These are phyloP conservation scores for Salix dunnii DNA, from an alignment of 345 rosid genomes.

Conservation along the genomic window DNA sequence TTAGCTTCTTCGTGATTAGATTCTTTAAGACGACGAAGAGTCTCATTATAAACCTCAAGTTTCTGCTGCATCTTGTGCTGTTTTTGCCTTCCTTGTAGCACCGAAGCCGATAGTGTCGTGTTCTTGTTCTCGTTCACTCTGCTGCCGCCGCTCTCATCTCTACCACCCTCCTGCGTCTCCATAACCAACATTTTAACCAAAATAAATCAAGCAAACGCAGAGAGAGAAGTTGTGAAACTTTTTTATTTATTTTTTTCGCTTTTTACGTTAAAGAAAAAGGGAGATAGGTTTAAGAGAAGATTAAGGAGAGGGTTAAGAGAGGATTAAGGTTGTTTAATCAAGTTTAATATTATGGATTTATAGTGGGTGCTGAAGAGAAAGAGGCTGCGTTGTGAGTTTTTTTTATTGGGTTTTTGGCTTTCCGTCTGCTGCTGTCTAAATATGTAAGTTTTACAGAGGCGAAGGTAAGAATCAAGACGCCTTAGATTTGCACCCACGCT, in stretches of 20 bases:
- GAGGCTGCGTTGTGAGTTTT: neutral
- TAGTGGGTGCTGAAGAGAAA: neutral
- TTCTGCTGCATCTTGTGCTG: slow-evolving; percentile 37
- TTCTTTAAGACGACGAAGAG: slow-evolving; percentile 63
- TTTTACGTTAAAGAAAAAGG: neutral
- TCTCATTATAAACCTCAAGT: slow-evolving; percentile 62
- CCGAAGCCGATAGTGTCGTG: slow-evolving; percentile 30
- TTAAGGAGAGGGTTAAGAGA: neutral
- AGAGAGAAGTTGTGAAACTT: neutral
- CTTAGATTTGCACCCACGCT: neutral
- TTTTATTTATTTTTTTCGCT: neutral
- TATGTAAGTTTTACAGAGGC: slow-evolving; percentile 15
- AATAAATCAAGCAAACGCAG: neutral
- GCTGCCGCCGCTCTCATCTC: slow-evolving; percentile 63
- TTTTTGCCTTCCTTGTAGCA: slow-evolving; percentile 45
- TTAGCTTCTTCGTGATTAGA: slow-evolving; percentile 47
- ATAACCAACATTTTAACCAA: slow-evolving; percentile 14
- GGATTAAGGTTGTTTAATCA: neutral
- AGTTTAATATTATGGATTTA: neutral
- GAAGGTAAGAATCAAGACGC: slow-evolving; percentile 12
- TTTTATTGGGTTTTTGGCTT: neutral
- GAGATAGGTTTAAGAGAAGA: neutral
- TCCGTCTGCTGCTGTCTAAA: neutral
- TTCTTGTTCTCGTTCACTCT: slow-evolving; percentile 31
- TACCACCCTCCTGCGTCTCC: slow-evolving; percentile 47